These are phyloP conservation scores for Mixia osmundae DNA, from an alignment of 1,284 basidiomycete genomes.

Conservation along the genomic window DNA sequence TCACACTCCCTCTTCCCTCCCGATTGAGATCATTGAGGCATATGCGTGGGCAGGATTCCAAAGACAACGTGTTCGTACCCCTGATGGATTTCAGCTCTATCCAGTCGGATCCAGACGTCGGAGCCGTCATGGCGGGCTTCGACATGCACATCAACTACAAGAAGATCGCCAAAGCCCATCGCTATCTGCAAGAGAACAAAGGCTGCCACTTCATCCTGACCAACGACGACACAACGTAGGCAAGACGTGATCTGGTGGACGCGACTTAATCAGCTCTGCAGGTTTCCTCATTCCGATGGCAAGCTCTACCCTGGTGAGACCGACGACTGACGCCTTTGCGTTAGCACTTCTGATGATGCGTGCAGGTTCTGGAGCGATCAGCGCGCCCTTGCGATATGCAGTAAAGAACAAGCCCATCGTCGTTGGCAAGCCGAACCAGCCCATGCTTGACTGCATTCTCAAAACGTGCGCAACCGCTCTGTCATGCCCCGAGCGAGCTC, in stretches of 20 bases:
- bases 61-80: conserved; percentile 49
- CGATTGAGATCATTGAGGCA: neutral
- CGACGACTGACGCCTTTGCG: neutral
- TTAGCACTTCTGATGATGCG: neutral
- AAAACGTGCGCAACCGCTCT: conserved; percentile 42
- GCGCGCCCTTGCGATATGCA: conserved; percentile 8
- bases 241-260: neutral
- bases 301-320: conserved; percentile 6
- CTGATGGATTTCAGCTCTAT: conserved; percentile 44
- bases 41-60: conserved; percentile 37
- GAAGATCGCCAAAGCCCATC: conserved; percentile 79
- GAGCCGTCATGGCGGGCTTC: conserved; percentile 47
- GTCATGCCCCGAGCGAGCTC: neutral
- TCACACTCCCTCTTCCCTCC: conserved; percentile 1
- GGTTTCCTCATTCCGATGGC: conserved; percentile 1
- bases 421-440: conserved; percentile 76
- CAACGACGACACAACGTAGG: conserved; percentile 36
- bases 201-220: conserved; percentile 72
- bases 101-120: conserved; percentile 48
- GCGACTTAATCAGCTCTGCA: neutral
- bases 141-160: conserved; percentile 48
- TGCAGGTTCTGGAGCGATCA: conserved; percentile 8
- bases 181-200: conserved; percentile 48
- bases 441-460: conserved; percentile 87
- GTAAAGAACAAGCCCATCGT: conserved; percentile 26